Evolutionary conservation across 306 rosid species (phyloP), one percentile per base, ranked within the genome.

Genomic region (Quercus dentata): DNA sequence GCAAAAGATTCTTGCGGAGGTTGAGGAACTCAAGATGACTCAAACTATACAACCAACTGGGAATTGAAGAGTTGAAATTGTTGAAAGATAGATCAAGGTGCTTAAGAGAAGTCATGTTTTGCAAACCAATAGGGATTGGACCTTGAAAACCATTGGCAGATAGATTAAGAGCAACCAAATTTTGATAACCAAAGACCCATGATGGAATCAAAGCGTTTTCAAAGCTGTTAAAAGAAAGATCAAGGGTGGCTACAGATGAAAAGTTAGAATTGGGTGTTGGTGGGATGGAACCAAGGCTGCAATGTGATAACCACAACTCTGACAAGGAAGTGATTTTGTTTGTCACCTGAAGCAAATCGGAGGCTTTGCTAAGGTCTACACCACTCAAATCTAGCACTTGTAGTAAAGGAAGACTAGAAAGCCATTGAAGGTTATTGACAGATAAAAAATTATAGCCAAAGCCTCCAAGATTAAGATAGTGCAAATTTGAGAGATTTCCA

Each of bases 281-380:
- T 54, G 33, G 5, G 21, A 3, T 28, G 62, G 30, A 23, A 18
- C 9, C 11, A 33, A 62, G 20, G 18, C 17, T 17, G 57, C 31
- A 55, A 55, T 1, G 1, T n/a, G 33, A 52, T 85, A 86, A 51
- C 49, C 49, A 28, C 4, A 86, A 5, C 17, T 51, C 3, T 61
- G 75, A 6, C 61, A 83, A 64, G 52, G 71, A 27, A 78, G 83
- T 83, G 71, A 78, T 54, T 71, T 61, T 77, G 56, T 64, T 64
- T 46, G 83, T 62, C 49, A 30, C 79, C 44, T 52, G 25, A 21
- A 86, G 58, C 15, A 76, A 68, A 46, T 80, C 83, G 0, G 23
- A 80, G 14, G 62, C 52, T 59, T 70, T 25, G 4, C 68, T 64
- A 13, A 86, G 75, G 63, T 59, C 5, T 33, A 74, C 77, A 25